Evolutionary conservation across 768 basidiomycete species (phyloP).

Genomic region (Psilocybe azurescens): DNA sequence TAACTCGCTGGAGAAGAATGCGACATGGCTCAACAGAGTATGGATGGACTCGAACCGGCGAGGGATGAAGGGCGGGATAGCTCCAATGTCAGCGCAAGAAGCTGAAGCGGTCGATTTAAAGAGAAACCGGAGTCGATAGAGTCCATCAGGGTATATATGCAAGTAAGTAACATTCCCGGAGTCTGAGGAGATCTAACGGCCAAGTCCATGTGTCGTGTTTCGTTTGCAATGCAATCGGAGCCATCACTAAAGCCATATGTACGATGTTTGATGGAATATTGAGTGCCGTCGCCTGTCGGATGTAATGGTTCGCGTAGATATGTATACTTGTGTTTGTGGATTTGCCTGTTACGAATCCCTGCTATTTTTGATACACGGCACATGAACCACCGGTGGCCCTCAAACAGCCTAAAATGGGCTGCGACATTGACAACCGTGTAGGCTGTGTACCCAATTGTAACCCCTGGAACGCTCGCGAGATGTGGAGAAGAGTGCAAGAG

Average conservation of each 20-base stretch:
- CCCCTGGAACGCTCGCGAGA: background rate
- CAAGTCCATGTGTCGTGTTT: slow-evolving; percentile 5
- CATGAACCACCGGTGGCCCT: background rate
- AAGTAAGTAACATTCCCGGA: background rate
- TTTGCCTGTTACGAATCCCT: background rate
- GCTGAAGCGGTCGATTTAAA: slow-evolving; percentile 3
- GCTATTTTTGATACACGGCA: background rate
- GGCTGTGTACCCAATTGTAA: too few relatives aligned
- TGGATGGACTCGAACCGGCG: background rate
- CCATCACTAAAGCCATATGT: slow-evolving; percentile 4
- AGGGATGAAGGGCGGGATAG: slow-evolving; percentile 15
- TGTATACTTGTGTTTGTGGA: background rate
- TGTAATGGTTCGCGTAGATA: background rate
- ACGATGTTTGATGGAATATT: background rate
- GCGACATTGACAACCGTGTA: background rate
- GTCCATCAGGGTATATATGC: slow-evolving; percentile 2
- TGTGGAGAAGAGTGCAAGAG: background rate
- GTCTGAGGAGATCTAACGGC: background rate
- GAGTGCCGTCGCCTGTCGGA: background rate
- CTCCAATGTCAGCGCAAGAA: background rate
- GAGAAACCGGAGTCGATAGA: slow-evolving; percentile 9
- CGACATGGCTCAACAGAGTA: slow-evolving; percentile 47
- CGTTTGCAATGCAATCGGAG: background rate
- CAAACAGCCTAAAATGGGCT: background rate
- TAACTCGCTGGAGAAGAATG: slow-evolving; percentile 65